Conservation (phyloP, 129 eudicot genomes). For the Helianthus tuberosus region DNA sequence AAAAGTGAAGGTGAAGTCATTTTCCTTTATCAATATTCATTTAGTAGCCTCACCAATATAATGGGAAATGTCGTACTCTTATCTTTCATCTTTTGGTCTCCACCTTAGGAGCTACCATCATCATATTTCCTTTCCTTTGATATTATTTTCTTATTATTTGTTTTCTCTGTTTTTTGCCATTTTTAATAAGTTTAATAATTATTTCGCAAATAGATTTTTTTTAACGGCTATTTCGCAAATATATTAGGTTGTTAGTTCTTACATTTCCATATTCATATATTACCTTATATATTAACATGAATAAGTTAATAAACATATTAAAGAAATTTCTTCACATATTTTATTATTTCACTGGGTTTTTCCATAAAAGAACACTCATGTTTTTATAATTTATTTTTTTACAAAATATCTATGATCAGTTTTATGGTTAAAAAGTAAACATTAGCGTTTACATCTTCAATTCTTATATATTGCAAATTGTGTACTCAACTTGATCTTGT, state of each 20-base stretch:
- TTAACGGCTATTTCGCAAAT: no score
- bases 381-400: no score
- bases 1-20: slow-evolving; percentile 16
- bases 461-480: slow-evolving; percentile 9
- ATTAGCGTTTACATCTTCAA: neutral
- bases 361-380: no score
- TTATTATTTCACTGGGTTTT: neutral
- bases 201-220: no score
- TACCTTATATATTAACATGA: no score
- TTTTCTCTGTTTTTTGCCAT: neutral
- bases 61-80: slow-evolving; percentile 41
- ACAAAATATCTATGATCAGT: neutral
- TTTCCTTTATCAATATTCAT: slow-evolving; percentile 15
- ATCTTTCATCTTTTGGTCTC: slow-evolving; percentile 36
- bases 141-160: neutral
- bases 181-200: neutral
- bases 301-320: neutral
- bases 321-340: neutral
- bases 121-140: slow-evolving; percentile 10
- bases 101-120: slow-evolving; percentile 40
- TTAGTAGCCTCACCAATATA: slow-evolving; percentile 27
- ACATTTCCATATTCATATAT: no score
- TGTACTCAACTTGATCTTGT: neutral
- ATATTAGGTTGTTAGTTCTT: no score
- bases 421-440: neutral